Conservation (phyloP, 73 alveolate genomes). For the Tetrahymena borealis region DNA sequence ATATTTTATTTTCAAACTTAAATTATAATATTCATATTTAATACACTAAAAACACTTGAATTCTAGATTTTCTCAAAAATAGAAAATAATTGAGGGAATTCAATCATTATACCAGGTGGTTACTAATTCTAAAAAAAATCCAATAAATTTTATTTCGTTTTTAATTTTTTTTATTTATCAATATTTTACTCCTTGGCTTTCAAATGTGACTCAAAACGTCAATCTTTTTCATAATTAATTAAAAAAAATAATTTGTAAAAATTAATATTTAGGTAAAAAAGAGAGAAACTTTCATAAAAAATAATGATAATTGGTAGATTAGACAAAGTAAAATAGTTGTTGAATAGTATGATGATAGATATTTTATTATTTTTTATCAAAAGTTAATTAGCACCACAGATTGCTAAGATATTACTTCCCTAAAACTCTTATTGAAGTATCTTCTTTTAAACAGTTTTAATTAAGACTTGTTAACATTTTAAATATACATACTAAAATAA, state of each 20-base stretch:
- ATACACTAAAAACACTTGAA: too few species aligned
- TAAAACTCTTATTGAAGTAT: not conserved
- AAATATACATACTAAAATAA: not conserved
- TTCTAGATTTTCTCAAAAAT: not conserved
- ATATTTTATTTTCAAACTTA: too few species aligned
- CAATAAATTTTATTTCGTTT: not conserved
- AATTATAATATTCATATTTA: too few species aligned
- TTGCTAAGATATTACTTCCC: not conserved
- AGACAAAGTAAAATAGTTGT: not conserved
- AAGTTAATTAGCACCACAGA: not conserved
- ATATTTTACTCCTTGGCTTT: not conserved
- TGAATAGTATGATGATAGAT: not conserved
- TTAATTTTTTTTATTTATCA: not conserved
- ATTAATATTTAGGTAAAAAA: not conserved
- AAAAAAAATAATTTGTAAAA: not conserved
- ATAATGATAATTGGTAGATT: not conserved
- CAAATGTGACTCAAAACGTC: not conserved
- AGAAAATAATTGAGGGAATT: not conserved
- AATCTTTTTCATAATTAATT: not conserved
- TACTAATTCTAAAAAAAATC: not conserved
- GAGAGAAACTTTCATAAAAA: not conserved
- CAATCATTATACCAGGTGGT: not conserved
- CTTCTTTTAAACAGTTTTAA: not conserved
- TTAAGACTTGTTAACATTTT: not conserved
- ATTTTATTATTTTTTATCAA: not conserved